A percentile compares a stretch with the other conserved stretches of the same genome.
phyloP scores from a whole-genome alignment of 768 basidiomycete genomes.

The Phaeolepiota aurea region DNA sequence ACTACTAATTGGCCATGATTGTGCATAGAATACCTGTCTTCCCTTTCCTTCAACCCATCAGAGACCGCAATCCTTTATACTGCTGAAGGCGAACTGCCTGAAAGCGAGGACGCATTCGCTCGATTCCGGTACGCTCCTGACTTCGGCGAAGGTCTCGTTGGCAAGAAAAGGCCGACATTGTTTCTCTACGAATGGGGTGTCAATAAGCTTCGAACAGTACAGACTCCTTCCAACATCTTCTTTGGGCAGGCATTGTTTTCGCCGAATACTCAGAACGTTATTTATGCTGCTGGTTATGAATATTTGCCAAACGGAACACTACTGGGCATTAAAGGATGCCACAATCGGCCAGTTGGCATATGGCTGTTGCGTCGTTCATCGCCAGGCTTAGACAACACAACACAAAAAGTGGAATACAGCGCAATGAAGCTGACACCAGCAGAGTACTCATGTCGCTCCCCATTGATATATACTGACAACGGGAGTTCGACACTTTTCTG shows the following conservation, averaged over 20 bases:
- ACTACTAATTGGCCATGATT: too few species aligned
- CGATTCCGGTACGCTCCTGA: slow-evolving; percentile 50
- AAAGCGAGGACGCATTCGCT: slow-evolving; percentile 23
- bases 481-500: slow-evolving; percentile 31
- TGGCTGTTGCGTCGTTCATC: slow-evolving; percentile 35
- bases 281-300: slow-evolving; percentile 60
- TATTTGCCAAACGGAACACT: slow-evolving; percentile 46
- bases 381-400: slow-evolving; percentile 6
- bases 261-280: slow-evolving; percentile 20
- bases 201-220: background rate
- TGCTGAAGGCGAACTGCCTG: slow-evolving; percentile 42
- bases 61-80: slow-evolving; percentile 48
- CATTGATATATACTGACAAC: slow-evolving; percentile 31
- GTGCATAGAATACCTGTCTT: slow-evolving; percentile 49
- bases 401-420: slow-evolving; percentile 1
- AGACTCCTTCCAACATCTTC: slow-evolving; percentile 16
- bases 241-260: slow-evolving; percentile 54
- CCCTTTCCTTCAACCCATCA: slow-evolving; percentile 44
- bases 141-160: slow-evolving; percentile 55
- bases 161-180: slow-evolving; percentile 41
- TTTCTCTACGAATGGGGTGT: slow-evolving; percentile 46
- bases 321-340: slow-evolving; percentile 51
- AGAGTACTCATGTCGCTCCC: slow-evolving; percentile 48
- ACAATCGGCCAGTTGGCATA: slow-evolving; percentile 50
- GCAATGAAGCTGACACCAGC: slow-evolving; percentile 32